These are phyloP conservation scores for Suillus alpinus DNA, from an alignment of 768 basidiomycete species.

Conservation along the genomic window DNA sequence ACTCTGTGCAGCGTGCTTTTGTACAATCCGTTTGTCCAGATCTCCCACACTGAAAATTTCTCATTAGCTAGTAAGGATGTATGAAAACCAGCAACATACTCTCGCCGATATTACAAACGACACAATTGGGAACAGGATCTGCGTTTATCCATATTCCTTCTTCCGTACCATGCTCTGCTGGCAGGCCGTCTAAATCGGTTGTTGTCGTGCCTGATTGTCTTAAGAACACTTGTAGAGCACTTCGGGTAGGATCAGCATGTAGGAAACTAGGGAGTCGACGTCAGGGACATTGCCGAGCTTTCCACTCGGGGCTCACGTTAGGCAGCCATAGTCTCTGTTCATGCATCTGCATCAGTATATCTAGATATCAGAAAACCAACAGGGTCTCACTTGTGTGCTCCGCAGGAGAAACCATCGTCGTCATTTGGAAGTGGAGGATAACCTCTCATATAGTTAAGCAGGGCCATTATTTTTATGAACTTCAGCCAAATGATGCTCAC, in stretches of 20 bases:
- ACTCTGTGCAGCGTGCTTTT: constrained; percentile 88
- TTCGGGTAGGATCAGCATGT: constrained; percentile 76
- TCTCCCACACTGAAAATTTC: constrained; percentile 75
- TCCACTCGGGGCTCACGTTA: constrained; percentile 54
- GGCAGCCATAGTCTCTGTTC: constrained; percentile 82
- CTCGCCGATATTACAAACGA: constrained; percentile 92
- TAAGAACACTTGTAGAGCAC: constrained; percentile 81
- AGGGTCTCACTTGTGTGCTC: constrained; percentile 72
- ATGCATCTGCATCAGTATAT: constrained; percentile 9
- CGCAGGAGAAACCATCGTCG: constrained; percentile 84
- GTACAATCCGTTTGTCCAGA: constrained; percentile 88
- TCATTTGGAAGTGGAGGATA: constrained; percentile 84
- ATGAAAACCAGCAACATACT: constrained; percentile 46
- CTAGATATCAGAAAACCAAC: neutral
- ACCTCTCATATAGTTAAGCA: constrained; percentile 39
- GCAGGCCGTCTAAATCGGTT: constrained; percentile 34
- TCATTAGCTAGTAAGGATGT: neutral
- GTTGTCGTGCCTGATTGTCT: constrained; percentile 36
- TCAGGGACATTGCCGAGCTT: neutral
- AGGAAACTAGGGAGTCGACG: constrained; percentile 49
- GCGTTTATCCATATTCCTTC: constrained; percentile 79
- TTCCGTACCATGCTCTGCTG: constrained; percentile 51
- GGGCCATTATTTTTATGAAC: neutral
- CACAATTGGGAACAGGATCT: constrained; percentile 76
- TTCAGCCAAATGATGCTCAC: constrained; percentile 30